Conservation (phyloP, 2,329 filamentous ascomycete genomes). For the Ascochyta clinopodiicola region DNA sequence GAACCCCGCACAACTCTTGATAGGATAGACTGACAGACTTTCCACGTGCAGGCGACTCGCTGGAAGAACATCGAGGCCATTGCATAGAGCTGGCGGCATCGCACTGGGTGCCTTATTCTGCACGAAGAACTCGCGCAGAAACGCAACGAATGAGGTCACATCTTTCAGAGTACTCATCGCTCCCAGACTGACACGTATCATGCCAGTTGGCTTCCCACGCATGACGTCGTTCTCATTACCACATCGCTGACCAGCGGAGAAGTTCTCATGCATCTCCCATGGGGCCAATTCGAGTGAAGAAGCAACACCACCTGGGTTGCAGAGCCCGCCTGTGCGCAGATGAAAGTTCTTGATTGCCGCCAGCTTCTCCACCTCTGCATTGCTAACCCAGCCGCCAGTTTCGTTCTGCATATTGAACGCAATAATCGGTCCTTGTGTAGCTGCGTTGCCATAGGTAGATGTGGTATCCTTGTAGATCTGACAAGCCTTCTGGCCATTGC, state of each 20-base stretch:
- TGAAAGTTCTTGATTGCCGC: slow-evolving; percentile 80
- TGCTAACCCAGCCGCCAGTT: slow-evolving; percentile 75
- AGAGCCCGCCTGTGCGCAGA: slow-evolving; percentile 85
- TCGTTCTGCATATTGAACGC: slow-evolving; percentile 82
- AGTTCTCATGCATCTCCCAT: slow-evolving; percentile 84
- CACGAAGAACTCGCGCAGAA: slow-evolving; percentile 62
- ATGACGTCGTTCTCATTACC: slow-evolving; percentile 83
- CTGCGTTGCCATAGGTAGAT: slow-evolving; percentile 52
- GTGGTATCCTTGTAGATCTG: slow-evolving; percentile 63
- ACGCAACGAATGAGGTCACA: slow-evolving; percentile 72
- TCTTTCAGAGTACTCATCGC: slow-evolving; percentile 86
- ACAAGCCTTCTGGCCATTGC: slow-evolving; percentile 71
- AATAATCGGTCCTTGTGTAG: slow-evolving; percentile 73
- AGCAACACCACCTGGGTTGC: slow-evolving; percentile 88
- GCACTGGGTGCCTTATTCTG: slow-evolving; percentile 29
- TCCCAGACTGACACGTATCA: slow-evolving; percentile 84
- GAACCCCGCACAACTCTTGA: slow-evolving; percentile 92
- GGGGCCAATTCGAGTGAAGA: slow-evolving; percentile 73
- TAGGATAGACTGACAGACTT: slow-evolving; percentile 74
- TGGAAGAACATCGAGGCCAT: slow-evolving; percentile 35
- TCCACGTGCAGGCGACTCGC: slow-evolving; percentile 51
- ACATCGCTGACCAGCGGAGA: slow-evolving; percentile 83
- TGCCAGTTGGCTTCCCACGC: slow-evolving; percentile 83
- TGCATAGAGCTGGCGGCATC: slow-evolving; percentile 29
- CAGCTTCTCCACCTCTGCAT: slow-evolving; percentile 86